Conservation (phyloP, 129 eudicot genomes). For the Tanacetum coccineum region DNA sequence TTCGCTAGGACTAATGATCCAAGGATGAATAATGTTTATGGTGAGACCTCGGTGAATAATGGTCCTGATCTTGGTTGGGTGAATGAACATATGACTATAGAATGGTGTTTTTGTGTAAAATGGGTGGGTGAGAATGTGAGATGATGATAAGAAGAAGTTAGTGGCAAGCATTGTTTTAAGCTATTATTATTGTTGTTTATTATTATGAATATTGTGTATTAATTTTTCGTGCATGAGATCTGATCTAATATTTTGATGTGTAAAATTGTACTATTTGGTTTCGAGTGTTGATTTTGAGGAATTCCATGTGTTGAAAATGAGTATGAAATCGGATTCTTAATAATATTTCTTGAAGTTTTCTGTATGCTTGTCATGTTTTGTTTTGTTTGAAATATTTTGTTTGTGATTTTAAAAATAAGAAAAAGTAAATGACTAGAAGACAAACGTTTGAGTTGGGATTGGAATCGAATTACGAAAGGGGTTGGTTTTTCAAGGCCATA, state of each 20-base stretch:
- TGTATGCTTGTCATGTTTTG: too few species aligned
- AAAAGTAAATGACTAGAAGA: not conserved
- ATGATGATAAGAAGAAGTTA: not conserved
- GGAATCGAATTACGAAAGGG: too few species aligned
- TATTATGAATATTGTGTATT: conserved; percentile 24
- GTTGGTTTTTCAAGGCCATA: too few species aligned
- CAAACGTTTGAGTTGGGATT: too few species aligned
- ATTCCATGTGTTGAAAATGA: too few species aligned
- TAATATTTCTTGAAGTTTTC: too few species aligned
- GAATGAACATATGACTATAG: conserved; percentile 31
- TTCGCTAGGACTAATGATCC: conserved; percentile 8
- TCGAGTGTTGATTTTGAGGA: too few species aligned
- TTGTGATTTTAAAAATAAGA: too few species aligned
- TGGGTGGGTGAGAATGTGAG: not conserved
- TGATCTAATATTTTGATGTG: conserved; percentile 18
- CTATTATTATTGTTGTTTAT: conserved; percentile 20
- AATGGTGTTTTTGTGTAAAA: not conserved
- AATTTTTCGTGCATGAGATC: not conserved
- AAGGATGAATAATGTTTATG: conserved; percentile 24
- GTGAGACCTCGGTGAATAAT: not conserved
- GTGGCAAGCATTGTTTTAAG: not conserved
- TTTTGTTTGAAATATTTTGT: too few species aligned
- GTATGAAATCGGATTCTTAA: too few species aligned
- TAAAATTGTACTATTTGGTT: not conserved
- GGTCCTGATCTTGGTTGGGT: conserved; percentile 27